Conservation (phyloP, 306 rosid species). For the Corylus heterophylla region DNA sequence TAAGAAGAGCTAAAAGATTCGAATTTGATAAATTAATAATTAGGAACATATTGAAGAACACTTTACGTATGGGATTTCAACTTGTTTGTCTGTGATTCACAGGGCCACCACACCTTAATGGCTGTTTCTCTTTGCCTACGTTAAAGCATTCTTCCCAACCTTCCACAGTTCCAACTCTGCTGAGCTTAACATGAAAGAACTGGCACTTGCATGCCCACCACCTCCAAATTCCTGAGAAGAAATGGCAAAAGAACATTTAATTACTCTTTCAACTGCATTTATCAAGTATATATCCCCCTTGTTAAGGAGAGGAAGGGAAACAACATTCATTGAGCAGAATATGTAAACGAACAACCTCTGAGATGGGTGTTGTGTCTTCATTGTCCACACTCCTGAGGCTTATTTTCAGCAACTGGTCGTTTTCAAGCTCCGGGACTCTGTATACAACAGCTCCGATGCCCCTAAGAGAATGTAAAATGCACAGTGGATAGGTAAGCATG, state of each 20-base stretch:
- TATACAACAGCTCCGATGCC: constrained; percentile 83
- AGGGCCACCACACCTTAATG: not conserved
- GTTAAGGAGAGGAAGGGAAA: not conserved
- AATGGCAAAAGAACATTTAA: constrained; percentile 14
- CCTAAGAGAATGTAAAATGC: constrained; percentile 38
- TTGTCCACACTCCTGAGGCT: constrained; percentile 70
- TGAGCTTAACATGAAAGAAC: constrained; percentile 67
- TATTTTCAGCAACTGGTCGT: constrained; percentile 61
- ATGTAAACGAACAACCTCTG: constrained; percentile 53
- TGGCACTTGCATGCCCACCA: constrained; percentile 80
- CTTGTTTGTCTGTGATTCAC: not conserved
- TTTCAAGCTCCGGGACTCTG: constrained; percentile 63
- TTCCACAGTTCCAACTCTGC: constrained; percentile 73
- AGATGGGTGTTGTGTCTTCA: constrained; percentile 73
- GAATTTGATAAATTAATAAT: too few species aligned
- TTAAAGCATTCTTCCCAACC: constrained; percentile 27
- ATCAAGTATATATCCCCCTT: not conserved
- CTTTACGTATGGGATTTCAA: too few species aligned
- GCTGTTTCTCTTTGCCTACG: not conserved
- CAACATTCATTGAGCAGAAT: constrained; percentile 12
- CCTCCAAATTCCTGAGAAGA: constrained; percentile 72
- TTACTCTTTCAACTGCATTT: constrained; percentile 7
- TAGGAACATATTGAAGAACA: too few species aligned
- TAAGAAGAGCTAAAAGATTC: too few species aligned
- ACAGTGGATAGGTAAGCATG: not conserved